Conservation (phyloP, 768 basidiomycete genomes). For the Cystobasidium tubakii region DNA sequence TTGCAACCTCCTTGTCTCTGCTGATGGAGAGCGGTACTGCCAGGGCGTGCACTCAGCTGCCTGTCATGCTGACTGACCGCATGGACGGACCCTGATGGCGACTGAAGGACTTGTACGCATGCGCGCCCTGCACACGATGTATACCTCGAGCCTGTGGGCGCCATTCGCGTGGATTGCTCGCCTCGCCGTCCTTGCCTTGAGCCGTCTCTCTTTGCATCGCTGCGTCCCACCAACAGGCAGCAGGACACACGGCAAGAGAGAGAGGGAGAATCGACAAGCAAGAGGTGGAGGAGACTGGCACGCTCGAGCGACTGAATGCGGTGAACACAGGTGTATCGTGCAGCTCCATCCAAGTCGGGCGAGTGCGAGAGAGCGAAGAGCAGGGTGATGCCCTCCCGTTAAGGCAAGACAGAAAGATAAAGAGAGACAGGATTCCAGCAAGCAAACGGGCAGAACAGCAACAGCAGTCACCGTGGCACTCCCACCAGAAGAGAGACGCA, state of each 20-base stretch:
- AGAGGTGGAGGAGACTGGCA: neutral
- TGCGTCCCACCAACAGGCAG: neutral
- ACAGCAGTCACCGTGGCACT: slow-evolving; percentile 9
- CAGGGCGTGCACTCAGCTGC: no score
- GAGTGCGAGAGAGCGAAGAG: neutral
- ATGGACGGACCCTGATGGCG: neutral
- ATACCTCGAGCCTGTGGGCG: no score
- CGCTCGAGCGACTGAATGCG: neutral
- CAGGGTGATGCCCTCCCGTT: slow-evolving; percentile 4
- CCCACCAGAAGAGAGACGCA: slow-evolving; percentile 9
- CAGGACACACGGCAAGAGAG: neutral
- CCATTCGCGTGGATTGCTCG: no score
- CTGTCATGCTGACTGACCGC: neutral
- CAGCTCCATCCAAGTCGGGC: neutral
- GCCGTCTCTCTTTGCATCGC: neutral
- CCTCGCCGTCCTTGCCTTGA: neutral
- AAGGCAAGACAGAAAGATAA: neutral
- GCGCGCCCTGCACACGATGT: no score
- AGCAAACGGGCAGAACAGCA: neutral
- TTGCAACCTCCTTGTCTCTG: no score
- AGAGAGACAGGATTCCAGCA: neutral
- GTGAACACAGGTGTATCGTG: neutral
- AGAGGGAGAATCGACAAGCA: neutral
- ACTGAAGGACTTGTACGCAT: no score
- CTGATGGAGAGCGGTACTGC: no score